Conservation (phyloP, 495 filamentous ascomycete species). For the Penicillium steckii region DNA sequence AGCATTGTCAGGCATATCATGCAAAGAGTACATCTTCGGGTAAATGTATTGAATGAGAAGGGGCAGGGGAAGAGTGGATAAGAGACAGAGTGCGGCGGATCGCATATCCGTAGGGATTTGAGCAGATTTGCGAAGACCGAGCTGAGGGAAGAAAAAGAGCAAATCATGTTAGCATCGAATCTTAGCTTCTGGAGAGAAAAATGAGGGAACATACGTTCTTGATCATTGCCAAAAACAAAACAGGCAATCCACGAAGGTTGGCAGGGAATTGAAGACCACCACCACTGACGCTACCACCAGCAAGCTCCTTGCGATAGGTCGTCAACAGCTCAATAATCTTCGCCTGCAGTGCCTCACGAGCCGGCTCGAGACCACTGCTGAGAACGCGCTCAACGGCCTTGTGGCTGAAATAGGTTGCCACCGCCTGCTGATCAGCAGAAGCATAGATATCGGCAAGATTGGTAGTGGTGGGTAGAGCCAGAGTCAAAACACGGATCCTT, state of each 20-base stretch:
- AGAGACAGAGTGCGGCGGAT: slow-evolving; percentile 86
- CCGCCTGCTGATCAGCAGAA: slow-evolving; percentile 88
- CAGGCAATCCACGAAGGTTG: slow-evolving; percentile 82
- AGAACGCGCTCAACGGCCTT: slow-evolving; percentile 93
- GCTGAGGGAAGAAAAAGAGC: slow-evolving; percentile 40
- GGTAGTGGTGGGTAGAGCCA: slow-evolving; percentile 89
- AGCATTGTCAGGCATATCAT: slow-evolving; percentile 96
- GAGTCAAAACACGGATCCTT: slow-evolving; percentile 89
- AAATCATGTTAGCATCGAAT: too few species aligned
- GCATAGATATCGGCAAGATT: slow-evolving; percentile 90
- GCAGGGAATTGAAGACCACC: slow-evolving; percentile 89
- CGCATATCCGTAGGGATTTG: slow-evolving; percentile 96
- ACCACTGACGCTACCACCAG: slow-evolving; percentile 91
- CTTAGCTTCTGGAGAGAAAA: too few species aligned
- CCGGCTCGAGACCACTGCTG: slow-evolving; percentile 82
- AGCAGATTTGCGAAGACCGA: slow-evolving; percentile 89
- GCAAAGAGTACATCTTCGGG: slow-evolving; percentile 87
- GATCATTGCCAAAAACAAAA: slow-evolving; percentile 89
- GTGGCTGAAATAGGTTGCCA: slow-evolving; percentile 93
- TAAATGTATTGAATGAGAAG: slow-evolving; percentile 97
- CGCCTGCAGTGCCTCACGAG: slow-evolving; percentile 82
- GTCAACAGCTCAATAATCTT: slow-evolving; percentile 92
- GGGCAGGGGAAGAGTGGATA: slow-evolving; percentile 89
- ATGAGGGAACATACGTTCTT: slow-evolving; percentile 68
- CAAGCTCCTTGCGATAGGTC: slow-evolving; percentile 96